Percentiles rank a stretch among this genome's conserved stretches.
Conservation (phyloP, 2,329 filamentous ascomycete species). For the Tolypocladium pustulatum region DNA sequence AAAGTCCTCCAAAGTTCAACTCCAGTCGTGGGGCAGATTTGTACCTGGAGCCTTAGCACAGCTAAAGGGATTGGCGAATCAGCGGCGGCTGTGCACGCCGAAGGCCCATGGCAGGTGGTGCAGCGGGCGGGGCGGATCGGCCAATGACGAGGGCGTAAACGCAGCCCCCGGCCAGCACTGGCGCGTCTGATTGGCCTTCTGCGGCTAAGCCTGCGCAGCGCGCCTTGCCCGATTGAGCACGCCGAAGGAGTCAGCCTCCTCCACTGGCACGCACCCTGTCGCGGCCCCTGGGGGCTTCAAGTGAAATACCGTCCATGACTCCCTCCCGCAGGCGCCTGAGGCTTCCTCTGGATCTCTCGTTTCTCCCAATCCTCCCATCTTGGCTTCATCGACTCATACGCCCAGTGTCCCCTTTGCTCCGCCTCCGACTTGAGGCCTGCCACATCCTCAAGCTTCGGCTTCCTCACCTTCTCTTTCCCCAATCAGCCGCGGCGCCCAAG, state of each 20-base stretch:
- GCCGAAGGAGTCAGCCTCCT: constrained; percentile 31
- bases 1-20: no score
- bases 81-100: constrained; percentile 19
- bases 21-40: no score
- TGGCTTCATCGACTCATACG: not conserved
- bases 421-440: not conserved
- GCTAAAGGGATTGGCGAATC: constrained; percentile 28
- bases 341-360: constrained; percentile 13
- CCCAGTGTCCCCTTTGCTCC: not conserved
- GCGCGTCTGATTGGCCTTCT: constrained; percentile 15
- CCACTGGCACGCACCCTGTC: constrained; percentile 19
- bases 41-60: no score
- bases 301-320: constrained; percentile 25
- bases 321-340: constrained; percentile 21
- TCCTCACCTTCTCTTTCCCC: not conserved
- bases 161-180: constrained; percentile 3
- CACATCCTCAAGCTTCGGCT: constrained; percentile 2
- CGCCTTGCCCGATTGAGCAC: constrained; percentile 30
- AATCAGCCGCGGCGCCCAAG: not conserved
- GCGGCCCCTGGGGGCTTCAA: constrained; percentile 10
- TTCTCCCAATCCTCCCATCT: constrained; percentile 5
- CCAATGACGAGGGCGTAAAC: constrained; percentile 16
- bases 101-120: constrained; percentile 18
- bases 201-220: constrained; percentile 1
- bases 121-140: not conserved